Evolutionary conservation across 2,329 filamentous ascomycete genomes (phyloP).

Genomic region (Dendrostoma leiphaemia): DNA sequence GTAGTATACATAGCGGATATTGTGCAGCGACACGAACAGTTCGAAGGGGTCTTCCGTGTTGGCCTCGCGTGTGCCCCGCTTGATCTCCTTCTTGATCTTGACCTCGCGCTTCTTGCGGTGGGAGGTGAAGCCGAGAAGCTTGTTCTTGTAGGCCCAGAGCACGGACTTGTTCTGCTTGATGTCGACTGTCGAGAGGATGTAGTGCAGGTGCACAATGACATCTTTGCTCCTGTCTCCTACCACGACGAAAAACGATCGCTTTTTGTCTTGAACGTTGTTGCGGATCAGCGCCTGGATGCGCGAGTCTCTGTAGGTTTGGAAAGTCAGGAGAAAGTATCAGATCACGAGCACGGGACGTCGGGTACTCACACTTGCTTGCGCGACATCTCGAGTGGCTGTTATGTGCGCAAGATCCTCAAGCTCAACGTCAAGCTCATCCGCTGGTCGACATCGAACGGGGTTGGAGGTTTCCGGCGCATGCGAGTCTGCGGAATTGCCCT

Average conservation of each 20-base stretch:
- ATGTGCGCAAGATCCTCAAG: conserved; percentile 2
- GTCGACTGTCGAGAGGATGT: conserved; percentile 86
- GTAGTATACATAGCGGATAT: conserved; percentile 99
- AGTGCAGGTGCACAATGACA: conserved; percentile 89
- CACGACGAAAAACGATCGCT: conserved; percentile 95
- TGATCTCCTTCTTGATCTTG: conserved; percentile 98
- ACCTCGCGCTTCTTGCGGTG: conserved; percentile 97
- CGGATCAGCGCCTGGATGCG: conserved; percentile 87
- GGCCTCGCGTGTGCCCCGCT: conserved; percentile 86
- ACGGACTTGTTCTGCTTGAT: conserved; percentile 96
- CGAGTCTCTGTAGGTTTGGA: conserved; percentile 62
- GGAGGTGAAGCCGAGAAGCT: conserved; percentile 88
- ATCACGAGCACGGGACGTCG: too few species aligned
- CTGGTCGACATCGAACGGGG: neutral
- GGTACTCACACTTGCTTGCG: conserved; percentile 54
- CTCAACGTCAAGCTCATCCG: conserved; percentile 1
- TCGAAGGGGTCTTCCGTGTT: conserved; percentile 96
- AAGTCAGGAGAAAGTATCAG: conserved; percentile 2
- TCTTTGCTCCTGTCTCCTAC: conserved; percentile 94
- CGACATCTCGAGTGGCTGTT: conserved; percentile 45
- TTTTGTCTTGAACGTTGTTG: conserved; percentile 93
- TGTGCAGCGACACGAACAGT: conserved; percentile 91
- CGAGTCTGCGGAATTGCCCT: neutral
- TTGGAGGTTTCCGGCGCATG: neutral
- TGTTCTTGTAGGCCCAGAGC: conserved; percentile 98